A percentile compares a stretch with the other conserved stretches of the same genome.
phyloP scores from a whole-genome alignment of 208 protist species.

The Naegleria lovaniensis region DNA sequence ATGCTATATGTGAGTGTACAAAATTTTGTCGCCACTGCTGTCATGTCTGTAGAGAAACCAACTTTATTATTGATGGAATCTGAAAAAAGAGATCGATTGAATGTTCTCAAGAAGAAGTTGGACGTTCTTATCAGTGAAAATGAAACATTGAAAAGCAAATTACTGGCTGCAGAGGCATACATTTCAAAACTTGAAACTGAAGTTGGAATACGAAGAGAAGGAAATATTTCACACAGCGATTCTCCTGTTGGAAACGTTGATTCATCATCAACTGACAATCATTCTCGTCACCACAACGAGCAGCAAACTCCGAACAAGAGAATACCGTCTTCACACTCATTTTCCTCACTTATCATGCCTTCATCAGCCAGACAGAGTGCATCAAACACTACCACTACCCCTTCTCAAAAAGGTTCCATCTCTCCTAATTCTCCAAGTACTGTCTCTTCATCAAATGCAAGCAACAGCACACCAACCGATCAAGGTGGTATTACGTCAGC shows the following conservation, averaged over 20 bases:
- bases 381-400: not conserved
- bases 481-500: not conserved
- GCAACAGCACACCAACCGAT: not conserved
- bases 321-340: not conserved
- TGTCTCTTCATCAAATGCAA: not conserved
- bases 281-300: no score
- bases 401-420: not conserved
- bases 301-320: not conserved
- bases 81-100: not conserved
- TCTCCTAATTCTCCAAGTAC: not conserved
- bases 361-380: not conserved
- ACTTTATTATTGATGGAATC: constrained; percentile 1
- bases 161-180: not conserved
- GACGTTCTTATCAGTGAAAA: not conserved
- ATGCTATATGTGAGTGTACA: constrained; percentile 20
- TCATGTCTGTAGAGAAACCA: constrained; percentile 1
- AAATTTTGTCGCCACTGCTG: constrained; percentile 17
- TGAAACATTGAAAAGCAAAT: constrained; percentile 14
- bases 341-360: not conserved
- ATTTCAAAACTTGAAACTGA: constrained; percentile 7
- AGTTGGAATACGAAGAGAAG: not conserved
- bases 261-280: not conserved
- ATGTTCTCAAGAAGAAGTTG: not conserved
- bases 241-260: not conserved
- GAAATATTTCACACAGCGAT: not conserved